Conservation (phyloP, 345 rosid species). For the Rhodomyrtus tomentosa region DNA sequence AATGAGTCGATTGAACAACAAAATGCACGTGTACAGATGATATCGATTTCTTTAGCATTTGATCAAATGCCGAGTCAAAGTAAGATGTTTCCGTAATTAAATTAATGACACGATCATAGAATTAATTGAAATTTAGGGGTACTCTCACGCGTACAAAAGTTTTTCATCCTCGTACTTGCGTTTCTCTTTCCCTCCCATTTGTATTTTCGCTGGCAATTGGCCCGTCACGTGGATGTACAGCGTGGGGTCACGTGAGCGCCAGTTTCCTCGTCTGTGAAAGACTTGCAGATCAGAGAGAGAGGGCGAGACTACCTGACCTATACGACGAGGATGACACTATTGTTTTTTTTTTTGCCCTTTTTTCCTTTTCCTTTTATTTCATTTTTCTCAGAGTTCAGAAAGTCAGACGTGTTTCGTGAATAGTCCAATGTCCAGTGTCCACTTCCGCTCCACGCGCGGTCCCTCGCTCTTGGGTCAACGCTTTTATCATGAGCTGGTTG, state of each 20-base stretch:
- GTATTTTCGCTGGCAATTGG: not conserved
- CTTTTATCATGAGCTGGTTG: not conserved
- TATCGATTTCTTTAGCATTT: not conserved
- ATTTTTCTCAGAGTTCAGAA: not conserved
- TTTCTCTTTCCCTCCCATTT: not conserved
- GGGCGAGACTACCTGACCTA: not conserved
- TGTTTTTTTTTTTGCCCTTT: not conserved
- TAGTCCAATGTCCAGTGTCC: not conserved
- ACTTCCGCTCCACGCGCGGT: not conserved
- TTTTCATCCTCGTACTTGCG: not conserved
- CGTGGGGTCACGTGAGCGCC: not conserved
- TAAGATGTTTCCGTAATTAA: not conserved
- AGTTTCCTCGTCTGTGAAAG: not conserved
- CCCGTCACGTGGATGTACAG: not conserved
- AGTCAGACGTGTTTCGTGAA: not conserved
- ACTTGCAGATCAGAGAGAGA: not conserved
- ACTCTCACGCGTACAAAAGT: not conserved
- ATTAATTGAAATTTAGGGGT: not conserved
- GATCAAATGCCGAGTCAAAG: not conserved
- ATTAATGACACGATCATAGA: not conserved
- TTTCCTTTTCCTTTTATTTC: not conserved
- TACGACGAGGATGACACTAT: not conserved
- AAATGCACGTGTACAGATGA: not conserved
- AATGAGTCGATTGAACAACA: accelerated
- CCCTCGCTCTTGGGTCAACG: not conserved